Evolutionary conservation across 495 filamentous ascomycete species (phyloP).

Genomic region (Alectoria sarmentosa): DNA sequence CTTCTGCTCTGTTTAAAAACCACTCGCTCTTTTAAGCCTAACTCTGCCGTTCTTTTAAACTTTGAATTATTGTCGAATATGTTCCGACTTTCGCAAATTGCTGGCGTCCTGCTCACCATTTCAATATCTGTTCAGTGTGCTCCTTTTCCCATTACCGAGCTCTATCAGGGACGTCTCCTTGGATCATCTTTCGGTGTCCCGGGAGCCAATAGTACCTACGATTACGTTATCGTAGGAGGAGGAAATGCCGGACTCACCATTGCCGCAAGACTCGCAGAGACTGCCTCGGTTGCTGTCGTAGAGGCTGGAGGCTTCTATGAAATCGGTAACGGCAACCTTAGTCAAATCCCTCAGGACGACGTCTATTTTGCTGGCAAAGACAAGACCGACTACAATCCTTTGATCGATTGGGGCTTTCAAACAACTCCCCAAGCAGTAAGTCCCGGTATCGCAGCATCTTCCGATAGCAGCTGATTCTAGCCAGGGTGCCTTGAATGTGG

Average conservation of each 20-base stretch:
- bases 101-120: no score
- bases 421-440: conserved; percentile 35
- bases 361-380: conserved; percentile 24
- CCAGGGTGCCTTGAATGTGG: conserved; percentile 6
- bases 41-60: no score
- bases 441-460: conserved; percentile 20
- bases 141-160: conserved; percentile 10
- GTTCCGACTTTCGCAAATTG: no score
- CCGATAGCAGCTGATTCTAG: not conserved
- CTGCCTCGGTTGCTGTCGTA: conserved; percentile 42
- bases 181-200: conserved; percentile 10
- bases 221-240: not conserved
- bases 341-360: conserved; percentile 33
- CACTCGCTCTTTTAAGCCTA: no score
- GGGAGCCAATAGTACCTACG: not conserved
- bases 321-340: conserved; percentile 36
- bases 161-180: conserved; percentile 5
- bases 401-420: conserved; percentile 46
- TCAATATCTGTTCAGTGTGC: not conserved
- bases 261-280: not conserved
- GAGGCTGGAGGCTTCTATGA: conserved; percentile 55
- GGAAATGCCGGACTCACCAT: not conserved
- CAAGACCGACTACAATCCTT: conserved; percentile 26
- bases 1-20: no score
- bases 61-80: no score